phyloP scores from a whole-genome alignment of 2,329 filamentous ascomycete species.

The Colletotrichum siamense region DNA sequence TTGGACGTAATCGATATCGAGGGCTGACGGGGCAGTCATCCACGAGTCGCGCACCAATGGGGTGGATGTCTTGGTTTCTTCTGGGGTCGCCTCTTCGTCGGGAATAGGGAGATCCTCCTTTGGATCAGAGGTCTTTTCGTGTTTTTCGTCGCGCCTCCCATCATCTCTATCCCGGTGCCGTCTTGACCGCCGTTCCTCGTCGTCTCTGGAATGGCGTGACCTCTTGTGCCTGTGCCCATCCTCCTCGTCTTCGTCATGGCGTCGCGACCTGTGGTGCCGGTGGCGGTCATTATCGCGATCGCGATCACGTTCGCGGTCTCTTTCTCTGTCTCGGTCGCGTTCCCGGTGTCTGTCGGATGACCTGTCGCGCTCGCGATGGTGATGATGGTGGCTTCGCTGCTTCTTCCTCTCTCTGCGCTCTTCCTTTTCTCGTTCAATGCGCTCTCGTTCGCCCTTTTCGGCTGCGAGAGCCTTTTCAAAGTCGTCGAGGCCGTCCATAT shows the following conservation, averaged over 20 bases:
- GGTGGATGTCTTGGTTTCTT: conserved; percentile 31
- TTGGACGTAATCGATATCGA: conserved; percentile 83
- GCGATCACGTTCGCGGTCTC: conserved; percentile 31
- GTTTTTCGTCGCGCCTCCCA: conserved; percentile 23
- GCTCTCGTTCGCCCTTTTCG: conserved; percentile 61
- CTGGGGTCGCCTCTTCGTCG: conserved; percentile 45
- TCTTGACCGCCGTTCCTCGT: conserved; percentile 44
- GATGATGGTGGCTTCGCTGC: conserved; percentile 50
- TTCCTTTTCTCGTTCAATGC: conserved; percentile 49
- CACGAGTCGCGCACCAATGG: conserved; percentile 78
- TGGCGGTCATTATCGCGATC: conserved; percentile 31
- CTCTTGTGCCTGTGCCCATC: conserved; percentile 69
- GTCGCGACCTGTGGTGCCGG: conserved; percentile 38
- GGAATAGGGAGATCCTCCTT: conserved; percentile 58
- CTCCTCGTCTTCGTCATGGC: conserved; percentile 50
- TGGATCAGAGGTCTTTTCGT: conserved; percentile 49
- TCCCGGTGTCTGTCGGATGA: conserved; percentile 28
- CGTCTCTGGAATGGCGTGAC: conserved; percentile 60
- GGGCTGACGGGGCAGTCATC: conserved; percentile 82
- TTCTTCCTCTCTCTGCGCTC: conserved; percentile 49
- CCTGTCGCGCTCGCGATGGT: conserved; percentile 45
- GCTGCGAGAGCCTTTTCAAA: conserved; percentile 80
- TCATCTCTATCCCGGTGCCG: conserved; percentile 25
- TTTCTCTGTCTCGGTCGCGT: conserved; percentile 21
- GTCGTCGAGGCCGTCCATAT: conserved; percentile 66